Conservation (phyloP, 495 filamentous ascomycete genomes). For the Aspergillus panamensis region DNA sequence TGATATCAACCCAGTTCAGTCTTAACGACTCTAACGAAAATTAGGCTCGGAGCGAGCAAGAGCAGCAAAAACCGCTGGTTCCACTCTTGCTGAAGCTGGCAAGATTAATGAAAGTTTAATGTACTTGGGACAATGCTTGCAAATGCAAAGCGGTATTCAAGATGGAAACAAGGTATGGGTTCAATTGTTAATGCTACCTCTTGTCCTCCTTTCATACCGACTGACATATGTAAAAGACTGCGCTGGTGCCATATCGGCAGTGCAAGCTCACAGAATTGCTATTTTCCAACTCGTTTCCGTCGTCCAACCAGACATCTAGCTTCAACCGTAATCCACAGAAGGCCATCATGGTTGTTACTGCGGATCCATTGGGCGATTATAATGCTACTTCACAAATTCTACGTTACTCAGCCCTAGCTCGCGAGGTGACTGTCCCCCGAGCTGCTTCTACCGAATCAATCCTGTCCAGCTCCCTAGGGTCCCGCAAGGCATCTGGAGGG, state of each 20-base stretch:
- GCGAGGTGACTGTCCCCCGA: constrained; percentile 89
- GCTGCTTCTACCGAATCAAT: constrained; percentile 70
- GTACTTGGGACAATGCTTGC: constrained; percentile 96
- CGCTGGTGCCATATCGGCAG: constrained; percentile 86
- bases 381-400: constrained; percentile 96
- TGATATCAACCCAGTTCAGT: not conserved
- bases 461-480: constrained; percentile 42
- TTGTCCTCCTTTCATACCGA: not conserved
- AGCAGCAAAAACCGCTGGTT: constrained; percentile 88
- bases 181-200: not conserved
- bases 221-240: constrained; percentile 42
- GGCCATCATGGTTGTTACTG: constrained; percentile 93
- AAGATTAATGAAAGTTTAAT: constrained; percentile 98
- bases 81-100: constrained; percentile 89
- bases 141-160: constrained; percentile 83
- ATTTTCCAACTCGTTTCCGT: constrained; percentile 92
- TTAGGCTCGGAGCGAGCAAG: constrained; percentile 82
- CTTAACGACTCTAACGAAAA: constrained; percentile 15
- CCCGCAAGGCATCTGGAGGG: constrained; percentile 38
- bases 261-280: constrained; percentile 96
- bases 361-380: constrained; percentile 90
- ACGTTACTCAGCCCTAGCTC: constrained; percentile 88
- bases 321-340: constrained; percentile 69
- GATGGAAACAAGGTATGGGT: constrained; percentile 66
- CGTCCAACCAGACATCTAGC: constrained; percentile 47